Evolutionary conservation across 805 yeast genomes (phyloP).

Genomic region (Brettanomyces custersianus): DNA sequence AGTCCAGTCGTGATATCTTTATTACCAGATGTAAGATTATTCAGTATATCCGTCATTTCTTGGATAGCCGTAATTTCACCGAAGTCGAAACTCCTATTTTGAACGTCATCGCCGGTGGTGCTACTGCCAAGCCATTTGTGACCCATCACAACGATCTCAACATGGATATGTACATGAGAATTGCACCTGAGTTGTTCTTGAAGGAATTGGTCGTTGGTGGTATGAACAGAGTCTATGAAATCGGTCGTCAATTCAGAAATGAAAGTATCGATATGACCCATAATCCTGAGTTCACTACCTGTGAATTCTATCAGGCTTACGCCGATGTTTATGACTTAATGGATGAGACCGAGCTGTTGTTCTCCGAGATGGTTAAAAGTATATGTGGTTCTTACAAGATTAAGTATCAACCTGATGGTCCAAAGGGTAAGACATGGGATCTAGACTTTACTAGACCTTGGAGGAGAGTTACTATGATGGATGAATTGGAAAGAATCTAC

Average conservation of each 20-base stretch:
- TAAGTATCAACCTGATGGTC: slow-evolving; percentile 89
- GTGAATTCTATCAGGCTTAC: slow-evolving; percentile 97
- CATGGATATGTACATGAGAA: slow-evolving; percentile 95
- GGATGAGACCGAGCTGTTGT: slow-evolving; percentile 87
- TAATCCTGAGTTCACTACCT: slow-evolving; percentile 97
- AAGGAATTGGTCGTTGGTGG: slow-evolving; percentile 98
- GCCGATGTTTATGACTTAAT: slow-evolving; percentile 95
- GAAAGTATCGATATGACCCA: slow-evolving; percentile 99
- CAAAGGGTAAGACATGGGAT: slow-evolving; percentile 68
- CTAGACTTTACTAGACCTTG: slow-evolving; percentile 93
- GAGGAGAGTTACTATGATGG: slow-evolving; percentile 98
- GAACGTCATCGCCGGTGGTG: slow-evolving; percentile 99
- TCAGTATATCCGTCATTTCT: slow-evolving; percentile 76
- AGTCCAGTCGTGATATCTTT: slow-evolving; percentile 76
- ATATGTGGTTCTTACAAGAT: slow-evolving; percentile 85
- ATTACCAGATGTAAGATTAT: slow-evolving; percentile 84
- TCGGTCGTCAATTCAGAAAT: slow-evolving; percentile 97
- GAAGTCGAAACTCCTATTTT: slow-evolving; percentile 99
- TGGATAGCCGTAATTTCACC: slow-evolving; percentile 76
- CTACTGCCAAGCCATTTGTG: slow-evolving; percentile 95
- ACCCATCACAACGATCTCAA: slow-evolving; percentile 96
- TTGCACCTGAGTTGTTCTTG: slow-evolving; percentile 95
- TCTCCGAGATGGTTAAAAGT: slow-evolving; percentile 95
- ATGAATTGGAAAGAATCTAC: slow-evolving; percentile 81
- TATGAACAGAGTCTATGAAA: slow-evolving; percentile 95